A percentile compares a stretch with the other conserved stretches of the same genome.
Evolutionary conservation across 2,329 filamentous ascomycete genomes (phyloP).

Genomic region (Acrodontium crateriforme): DNA sequence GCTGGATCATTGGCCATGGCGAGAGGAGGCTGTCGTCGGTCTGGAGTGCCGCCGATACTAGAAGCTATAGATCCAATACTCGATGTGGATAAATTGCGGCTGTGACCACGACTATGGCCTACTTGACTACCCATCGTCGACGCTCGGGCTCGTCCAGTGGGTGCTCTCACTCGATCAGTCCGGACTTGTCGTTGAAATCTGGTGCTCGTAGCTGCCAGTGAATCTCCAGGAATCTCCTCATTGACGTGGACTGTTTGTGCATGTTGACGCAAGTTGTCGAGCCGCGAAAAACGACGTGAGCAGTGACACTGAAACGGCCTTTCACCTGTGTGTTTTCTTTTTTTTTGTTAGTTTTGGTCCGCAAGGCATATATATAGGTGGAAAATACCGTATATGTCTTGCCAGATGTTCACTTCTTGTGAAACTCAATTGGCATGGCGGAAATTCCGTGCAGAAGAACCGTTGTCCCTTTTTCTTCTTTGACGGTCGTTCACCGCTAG

Average conservation of each 20-base stretch:
- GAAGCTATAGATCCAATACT: slow-evolving; percentile 69
- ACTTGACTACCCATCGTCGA: slow-evolving; percentile 59
- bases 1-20: slow-evolving; percentile 60
- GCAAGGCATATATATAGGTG: slow-evolving; percentile 1
- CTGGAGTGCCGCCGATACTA: background rate
- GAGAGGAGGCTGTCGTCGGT: slow-evolving; percentile 23
- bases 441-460: slow-evolving; percentile 92
- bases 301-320: slow-evolving; percentile 95
- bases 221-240: slow-evolving; percentile 89
- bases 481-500: slow-evolving; percentile 45
- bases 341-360: slow-evolving; percentile 13
- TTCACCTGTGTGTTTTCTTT: slow-evolving; percentile 91
- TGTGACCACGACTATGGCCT: slow-evolving; percentile 62
- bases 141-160: slow-evolving; percentile 58
- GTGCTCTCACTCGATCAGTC: slow-evolving; percentile 67
- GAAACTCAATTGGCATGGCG: slow-evolving; percentile 87
- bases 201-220: slow-evolving; percentile 80
- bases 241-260: slow-evolving; percentile 96
- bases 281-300: slow-evolving; percentile 75
- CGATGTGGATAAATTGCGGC: slow-evolving; percentile 71
- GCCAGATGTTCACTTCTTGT: slow-evolving; percentile 92
- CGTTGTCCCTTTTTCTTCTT: slow-evolving; percentile 96
- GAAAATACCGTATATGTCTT: slow-evolving; percentile 69
- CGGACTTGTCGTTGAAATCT: slow-evolving; percentile 85
- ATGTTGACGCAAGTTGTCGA: slow-evolving; percentile 92